Percentiles rank a stretch among this genome's conserved stretches.
Evolutionary conservation across 2,329 filamentous ascomycete genomes (phyloP).

Genomic region (Colletotrichum musicola): DNA sequence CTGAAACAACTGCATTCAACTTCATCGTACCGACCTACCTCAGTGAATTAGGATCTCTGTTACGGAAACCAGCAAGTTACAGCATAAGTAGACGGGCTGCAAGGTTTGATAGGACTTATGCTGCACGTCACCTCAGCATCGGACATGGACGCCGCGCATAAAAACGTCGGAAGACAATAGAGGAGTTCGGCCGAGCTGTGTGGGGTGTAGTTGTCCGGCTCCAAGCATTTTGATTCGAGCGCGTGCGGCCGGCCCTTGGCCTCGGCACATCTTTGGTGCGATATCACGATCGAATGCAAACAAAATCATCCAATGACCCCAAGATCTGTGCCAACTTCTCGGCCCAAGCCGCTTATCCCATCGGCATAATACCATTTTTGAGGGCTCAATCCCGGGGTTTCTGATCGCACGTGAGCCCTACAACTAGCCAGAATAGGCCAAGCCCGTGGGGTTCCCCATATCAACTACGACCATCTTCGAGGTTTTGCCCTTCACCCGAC

Average conservation of each 20-base stretch:
- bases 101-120: too few species aligned
- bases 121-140: too few species aligned
- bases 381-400: not conserved
- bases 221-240: not conserved
- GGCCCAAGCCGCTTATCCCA: not conserved
- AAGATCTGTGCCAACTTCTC: conserved; percentile 4
- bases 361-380: conserved; percentile 10
- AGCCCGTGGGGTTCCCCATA: conserved; percentile 3
- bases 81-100: too few species aligned
- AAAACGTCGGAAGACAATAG: not conserved
- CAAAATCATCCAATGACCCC: not conserved
- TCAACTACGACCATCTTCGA: not conserved
- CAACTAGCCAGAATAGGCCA: not conserved
- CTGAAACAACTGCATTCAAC: too few species aligned
- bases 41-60: too few species aligned
- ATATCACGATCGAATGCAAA: not conserved
- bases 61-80: too few species aligned
- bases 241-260: not conserved
- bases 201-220: too few species aligned
- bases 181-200: not conserved
- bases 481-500: not conserved
- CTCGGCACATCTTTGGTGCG: conserved; percentile 33
- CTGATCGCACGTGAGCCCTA: conserved; percentile 21
- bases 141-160: too few species aligned
- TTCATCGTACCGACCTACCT: too few species aligned